Evolutionary conservation across 2,329 filamentous ascomycete genomes (phyloP).

Genomic region (Cytospora mali): DNA sequence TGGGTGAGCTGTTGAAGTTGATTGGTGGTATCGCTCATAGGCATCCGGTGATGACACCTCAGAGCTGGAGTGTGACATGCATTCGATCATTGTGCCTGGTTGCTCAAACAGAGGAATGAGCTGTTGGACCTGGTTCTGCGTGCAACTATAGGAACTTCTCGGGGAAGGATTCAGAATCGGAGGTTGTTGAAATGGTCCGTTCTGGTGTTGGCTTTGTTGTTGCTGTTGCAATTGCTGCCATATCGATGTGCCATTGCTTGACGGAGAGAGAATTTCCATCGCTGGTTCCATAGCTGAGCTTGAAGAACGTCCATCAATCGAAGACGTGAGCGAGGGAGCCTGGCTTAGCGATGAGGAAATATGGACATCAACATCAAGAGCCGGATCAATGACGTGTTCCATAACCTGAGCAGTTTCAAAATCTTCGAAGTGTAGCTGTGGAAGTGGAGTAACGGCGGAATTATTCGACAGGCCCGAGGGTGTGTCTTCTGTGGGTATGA

Average conservation of each 20-base stretch:
- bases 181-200: not conserved
- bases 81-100: not conserved
- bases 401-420: constrained; percentile 11
- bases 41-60: constrained; percentile 6
- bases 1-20: not conserved
- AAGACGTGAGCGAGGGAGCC: constrained; percentile 11
- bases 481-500: not conserved
- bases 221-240: constrained; percentile 18
- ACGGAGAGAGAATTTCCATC: constrained; percentile 15
- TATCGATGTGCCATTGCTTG: constrained; percentile 7
- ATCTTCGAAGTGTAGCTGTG: constrained; percentile 4
- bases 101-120: not conserved
- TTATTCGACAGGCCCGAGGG: not conserved
- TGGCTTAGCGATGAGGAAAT: constrained; percentile 11
- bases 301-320: constrained; percentile 17
- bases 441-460: not conserved
- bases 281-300: constrained; percentile 17
- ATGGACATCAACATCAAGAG: constrained; percentile 11
- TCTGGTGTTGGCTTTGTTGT: not conserved
- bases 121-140: not conserved
- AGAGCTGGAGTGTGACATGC: constrained; percentile 8
- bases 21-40: not conserved
- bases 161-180: not conserved
- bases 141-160: not conserved
- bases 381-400: constrained; percentile 12